Conservation (phyloP, 2,329 filamentous ascomycete genomes). For the Pseudocercospora musae region DNA sequence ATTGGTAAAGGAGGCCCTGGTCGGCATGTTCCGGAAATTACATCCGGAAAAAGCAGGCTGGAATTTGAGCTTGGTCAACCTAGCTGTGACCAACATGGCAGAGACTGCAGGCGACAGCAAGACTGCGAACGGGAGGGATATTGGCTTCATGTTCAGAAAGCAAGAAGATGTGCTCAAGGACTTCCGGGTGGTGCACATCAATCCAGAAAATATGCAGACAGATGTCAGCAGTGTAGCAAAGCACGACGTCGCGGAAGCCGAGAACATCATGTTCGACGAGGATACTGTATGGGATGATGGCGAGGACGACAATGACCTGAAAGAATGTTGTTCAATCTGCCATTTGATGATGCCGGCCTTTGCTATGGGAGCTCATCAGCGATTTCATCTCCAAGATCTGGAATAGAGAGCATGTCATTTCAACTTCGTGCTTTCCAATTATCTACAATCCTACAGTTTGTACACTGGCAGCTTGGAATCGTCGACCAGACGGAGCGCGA, state of each 20-base stretch:
- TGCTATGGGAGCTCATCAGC: conserved; percentile 56
- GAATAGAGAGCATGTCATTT: background rate
- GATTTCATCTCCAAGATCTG: conserved; percentile 44
- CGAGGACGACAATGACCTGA: conserved; percentile 18
- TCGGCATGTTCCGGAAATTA: conserved; percentile 71
- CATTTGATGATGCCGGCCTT: conserved; percentile 56
- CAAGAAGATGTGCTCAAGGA: conserved; percentile 68
- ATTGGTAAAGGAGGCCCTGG: conserved; percentile 64
- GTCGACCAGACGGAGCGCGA: too few species aligned
- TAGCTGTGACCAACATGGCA: conserved; percentile 83
- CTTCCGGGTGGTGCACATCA: conserved; percentile 51
- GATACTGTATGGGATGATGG: conserved; percentile 23
- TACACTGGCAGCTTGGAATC: background rate
- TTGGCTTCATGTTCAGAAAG: conserved; percentile 70
- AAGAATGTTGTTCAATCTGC: conserved; percentile 48
- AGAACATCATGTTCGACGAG: conserved; percentile 12
- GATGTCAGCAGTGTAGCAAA: background rate
- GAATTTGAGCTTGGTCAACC: conserved; percentile 80
- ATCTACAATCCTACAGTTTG: background rate
- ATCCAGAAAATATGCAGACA: background rate
- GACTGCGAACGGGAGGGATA: conserved; percentile 63
- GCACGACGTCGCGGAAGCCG: background rate
- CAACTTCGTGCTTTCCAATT: background rate
- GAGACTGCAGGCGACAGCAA: conserved; percentile 45
- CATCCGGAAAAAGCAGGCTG: conserved; percentile 67